Evolutionary conservation across 2,329 filamentous ascomycete genomes (phyloP), one percentile per base, ranked within the genome.

Genomic region (Myriosclerotinia curreyana): DNA sequence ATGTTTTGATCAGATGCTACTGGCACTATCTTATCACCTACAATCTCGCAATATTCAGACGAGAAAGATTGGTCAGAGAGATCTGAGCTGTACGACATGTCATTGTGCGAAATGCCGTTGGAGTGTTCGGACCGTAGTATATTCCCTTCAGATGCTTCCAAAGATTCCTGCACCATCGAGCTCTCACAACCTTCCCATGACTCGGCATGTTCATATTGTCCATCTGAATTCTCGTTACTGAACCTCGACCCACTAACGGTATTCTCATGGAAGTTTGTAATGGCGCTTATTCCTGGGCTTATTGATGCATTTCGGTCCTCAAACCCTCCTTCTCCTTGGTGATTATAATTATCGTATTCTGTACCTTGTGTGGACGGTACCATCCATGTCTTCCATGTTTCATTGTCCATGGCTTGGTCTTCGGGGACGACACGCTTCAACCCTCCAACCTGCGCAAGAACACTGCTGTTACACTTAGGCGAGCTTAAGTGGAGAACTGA

Each of bases 361-460:
- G 44, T 38, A n/a, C 7, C 49, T 22, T 54, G 46, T 40, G 52
- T 22, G 53, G 44, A 20, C 34, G 62, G 25, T 25, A 54, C 63
- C 34, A 71, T 64, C 73, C 72, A 74, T n/a, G 64, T 68, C 50
- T 69, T 64, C 73, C 73, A 74, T 49, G 68, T 64, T 7, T 73
- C 66, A 49, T 74, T 70, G 12, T 74, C 69, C 15, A 68, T 11
- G n/a, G 63, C 36, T 59, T 73, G 69, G 17, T 71, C 71, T 36
- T 64, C 66, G 17, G 67, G 64, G 12, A 72, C 56, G 5, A 65
- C 59, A 17, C 65, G 38, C 34, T 66, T 65, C 15, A 36, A 40
- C 42, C 58, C 60, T 53, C 72, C 72, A 44, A 73, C 61, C 49
- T 73, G 68, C 17, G 69, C 72, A 36, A 68, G 50, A 28, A 68